phyloP scores from a whole-genome alignment of 495 filamentous ascomycete species.

The Chlorociboria aeruginascens region DNA sequence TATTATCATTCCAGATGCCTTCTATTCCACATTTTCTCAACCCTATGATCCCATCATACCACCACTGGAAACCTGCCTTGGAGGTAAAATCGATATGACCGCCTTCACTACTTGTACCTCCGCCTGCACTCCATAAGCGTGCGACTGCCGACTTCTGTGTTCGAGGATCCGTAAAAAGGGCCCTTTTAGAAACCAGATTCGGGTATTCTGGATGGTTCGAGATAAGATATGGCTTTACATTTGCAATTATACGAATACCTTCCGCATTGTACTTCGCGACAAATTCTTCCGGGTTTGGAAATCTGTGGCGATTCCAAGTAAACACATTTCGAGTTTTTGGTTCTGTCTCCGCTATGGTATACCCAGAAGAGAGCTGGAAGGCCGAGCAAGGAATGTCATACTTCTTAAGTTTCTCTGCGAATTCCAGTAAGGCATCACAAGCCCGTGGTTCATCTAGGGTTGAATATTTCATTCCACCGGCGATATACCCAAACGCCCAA shows the following conservation, averaged over 20 bases:
- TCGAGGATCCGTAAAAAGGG: constrained; percentile 48
- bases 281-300: constrained; percentile 52
- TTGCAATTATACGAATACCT: constrained; percentile 53
- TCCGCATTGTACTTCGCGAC: constrained; percentile 44
- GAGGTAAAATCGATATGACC: constrained; percentile 62
- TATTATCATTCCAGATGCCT: constrained; percentile 68
- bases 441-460: constrained; percentile 52
- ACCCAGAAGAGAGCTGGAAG: constrained; percentile 61
- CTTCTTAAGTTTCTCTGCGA: constrained; percentile 44
- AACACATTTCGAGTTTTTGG: constrained; percentile 61
- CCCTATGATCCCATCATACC: constrained; percentile 50
- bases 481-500: constrained; percentile 58
- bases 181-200: constrained; percentile 37
- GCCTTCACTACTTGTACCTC: constrained; percentile 53
- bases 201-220: constrained; percentile 51
- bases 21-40: constrained; percentile 51
- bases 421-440: constrained; percentile 42
- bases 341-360: constrained; percentile 51
- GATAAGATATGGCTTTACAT: constrained; percentile 60
- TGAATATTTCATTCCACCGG: constrained; percentile 58
- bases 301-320: constrained; percentile 55
- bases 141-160: constrained; percentile 41
- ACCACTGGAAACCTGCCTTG: constrained; percentile 50
- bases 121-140: constrained; percentile 56
- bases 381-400: constrained; percentile 59